Percentiles rank a stretch among this genome's conserved stretches.
These are phyloP conservation scores for Penicillium longicatenatum DNA, from an alignment of 495 filamentous ascomycete genomes.

Conservation along the genomic window DNA sequence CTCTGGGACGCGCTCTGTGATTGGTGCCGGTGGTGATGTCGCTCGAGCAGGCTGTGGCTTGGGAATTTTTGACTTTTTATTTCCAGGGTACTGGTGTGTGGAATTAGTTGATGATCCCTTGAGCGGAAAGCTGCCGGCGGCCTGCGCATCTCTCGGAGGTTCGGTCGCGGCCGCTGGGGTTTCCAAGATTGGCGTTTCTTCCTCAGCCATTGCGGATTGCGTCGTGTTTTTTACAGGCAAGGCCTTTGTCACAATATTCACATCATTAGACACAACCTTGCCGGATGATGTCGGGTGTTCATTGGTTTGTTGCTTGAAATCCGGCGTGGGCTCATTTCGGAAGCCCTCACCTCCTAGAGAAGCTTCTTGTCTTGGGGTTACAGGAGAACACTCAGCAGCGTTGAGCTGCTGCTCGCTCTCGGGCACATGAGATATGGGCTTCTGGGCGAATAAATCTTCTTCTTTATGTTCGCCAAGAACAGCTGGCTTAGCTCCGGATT, in stretches of 20 bases:
- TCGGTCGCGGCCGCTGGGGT: neutral
- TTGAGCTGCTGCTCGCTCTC: neutral
- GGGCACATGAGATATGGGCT: neutral
- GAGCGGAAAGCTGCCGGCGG: neutral
- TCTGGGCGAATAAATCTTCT: slow-evolving; percentile 11
- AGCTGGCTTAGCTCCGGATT: slow-evolving; percentile 3
- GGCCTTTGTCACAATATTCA: neutral
- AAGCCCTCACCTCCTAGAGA: neutral
- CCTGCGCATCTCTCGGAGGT: neutral
- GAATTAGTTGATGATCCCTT: neutral
- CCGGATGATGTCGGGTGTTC: neutral
- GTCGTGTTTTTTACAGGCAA: neutral
- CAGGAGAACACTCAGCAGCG: neutral
- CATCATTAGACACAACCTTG: neutral
- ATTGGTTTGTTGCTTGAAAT: neutral
- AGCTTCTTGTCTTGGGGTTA: neutral
- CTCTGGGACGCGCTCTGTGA: slow-evolving; percentile 4
- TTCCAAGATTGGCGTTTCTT: neutral
- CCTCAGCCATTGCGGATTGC: neutral
- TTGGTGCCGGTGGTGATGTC: neutral
- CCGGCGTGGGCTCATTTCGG: neutral
- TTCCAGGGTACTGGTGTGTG: neutral
- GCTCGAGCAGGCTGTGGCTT: neutral
- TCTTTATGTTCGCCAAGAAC: slow-evolving; percentile 15
- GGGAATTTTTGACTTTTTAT: neutral